Evolutionary conservation across 1,284 basidiomycete species (phyloP).

Genomic region (Trichosporon ovoides): DNA sequence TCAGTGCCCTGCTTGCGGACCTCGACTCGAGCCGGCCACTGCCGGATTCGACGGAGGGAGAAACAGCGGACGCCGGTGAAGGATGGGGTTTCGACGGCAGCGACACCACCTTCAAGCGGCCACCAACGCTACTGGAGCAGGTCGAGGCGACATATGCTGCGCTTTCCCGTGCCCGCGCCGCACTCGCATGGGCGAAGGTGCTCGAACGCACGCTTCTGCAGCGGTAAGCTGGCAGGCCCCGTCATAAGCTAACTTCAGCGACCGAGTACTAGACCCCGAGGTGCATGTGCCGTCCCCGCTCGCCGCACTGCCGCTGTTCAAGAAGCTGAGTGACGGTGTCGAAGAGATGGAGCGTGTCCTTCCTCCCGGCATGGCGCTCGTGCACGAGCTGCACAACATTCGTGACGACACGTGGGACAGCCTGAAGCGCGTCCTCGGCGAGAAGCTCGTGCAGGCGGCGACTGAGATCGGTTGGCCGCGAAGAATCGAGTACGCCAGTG

Average conservation of each 20-base stretch:
- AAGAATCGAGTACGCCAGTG: slow-evolving; percentile 60
- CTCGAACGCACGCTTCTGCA: slow-evolving; percentile 64
- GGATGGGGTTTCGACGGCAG: neutral
- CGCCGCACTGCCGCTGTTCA: slow-evolving; percentile 56
- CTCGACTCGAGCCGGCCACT: slow-evolving; percentile 18
- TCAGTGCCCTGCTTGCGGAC: slow-evolving; percentile 33
- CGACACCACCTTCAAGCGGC: slow-evolving; percentile 5
- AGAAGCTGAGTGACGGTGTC: slow-evolving; percentile 60
- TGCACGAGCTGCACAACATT: slow-evolving; percentile 52
- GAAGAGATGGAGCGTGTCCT: slow-evolving; percentile 42
- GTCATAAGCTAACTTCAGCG: slow-evolving; percentile 29
- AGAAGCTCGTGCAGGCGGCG: slow-evolving; percentile 59
- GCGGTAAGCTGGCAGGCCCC: slow-evolving; percentile 56
- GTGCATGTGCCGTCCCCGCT: slow-evolving; percentile 49
- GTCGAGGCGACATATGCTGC: slow-evolving; percentile 72
- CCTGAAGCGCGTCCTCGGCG: slow-evolving; percentile 61
- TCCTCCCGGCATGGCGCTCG: slow-evolving; percentile 54
- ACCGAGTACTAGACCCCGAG: slow-evolving; percentile 35
- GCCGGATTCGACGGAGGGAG: slow-evolving; percentile 9
- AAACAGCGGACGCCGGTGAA: neutral
- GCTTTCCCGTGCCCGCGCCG: slow-evolving; percentile 66
- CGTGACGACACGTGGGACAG: slow-evolving; percentile 66
- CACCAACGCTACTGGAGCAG: slow-evolving; percentile 47
- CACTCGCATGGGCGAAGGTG: slow-evolving; percentile 68
- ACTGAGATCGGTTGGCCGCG: slow-evolving; percentile 75